phyloP scores from a whole-genome alignment of 2,329 filamentous ascomycete genomes.

The Harringtonia aguacate region DNA sequence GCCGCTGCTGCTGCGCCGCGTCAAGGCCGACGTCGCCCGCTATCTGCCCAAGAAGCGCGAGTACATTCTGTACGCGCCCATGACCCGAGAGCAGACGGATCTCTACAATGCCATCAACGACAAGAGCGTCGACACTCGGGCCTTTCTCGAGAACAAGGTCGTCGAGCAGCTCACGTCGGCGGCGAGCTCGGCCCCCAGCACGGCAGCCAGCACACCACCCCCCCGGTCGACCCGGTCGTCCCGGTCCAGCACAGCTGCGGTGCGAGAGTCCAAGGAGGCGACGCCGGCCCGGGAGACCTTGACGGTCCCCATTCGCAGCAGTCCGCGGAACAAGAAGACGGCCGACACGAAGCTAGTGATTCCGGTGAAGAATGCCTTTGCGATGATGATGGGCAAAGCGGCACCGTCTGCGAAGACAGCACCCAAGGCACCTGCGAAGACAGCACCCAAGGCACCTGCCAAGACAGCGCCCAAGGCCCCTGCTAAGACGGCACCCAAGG shows the following conservation, averaged over 20 bases:
- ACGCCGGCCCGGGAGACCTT: not conserved
- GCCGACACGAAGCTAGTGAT: constrained; percentile 11
- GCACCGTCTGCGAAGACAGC: not conserved
- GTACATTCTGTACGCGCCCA: constrained; percentile 87
- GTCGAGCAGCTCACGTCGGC: constrained; percentile 55
- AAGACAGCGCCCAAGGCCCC: constrained; percentile 13
- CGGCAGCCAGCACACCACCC: constrained; percentile 17
- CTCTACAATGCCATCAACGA: constrained; percentile 61
- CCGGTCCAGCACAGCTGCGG: constrained; percentile 21
- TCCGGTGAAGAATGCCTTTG: constrained; percentile 34
- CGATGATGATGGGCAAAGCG: constrained; percentile 41
- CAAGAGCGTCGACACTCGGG: constrained; percentile 49
- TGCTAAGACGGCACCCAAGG: constrained; percentile 13
- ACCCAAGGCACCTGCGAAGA: constrained; percentile 14
- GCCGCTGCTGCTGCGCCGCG: constrained; percentile 73
- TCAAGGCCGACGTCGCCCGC: constrained; percentile 89
- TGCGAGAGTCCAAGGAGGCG: not conserved
- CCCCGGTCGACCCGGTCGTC: constrained; percentile 18
- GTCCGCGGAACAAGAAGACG: constrained; percentile 20
- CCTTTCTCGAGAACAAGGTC: constrained; percentile 75
- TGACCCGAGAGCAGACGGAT: constrained; percentile 84
- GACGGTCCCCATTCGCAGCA: constrained; percentile 22
- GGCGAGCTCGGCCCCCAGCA: constrained; percentile 26
- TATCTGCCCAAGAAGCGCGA: constrained; percentile 93
- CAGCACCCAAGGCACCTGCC: constrained; percentile 13